Evolutionary conservation across 352 stramenopile species (phyloP).

Genomic region (Pilasporangium apinafurcum): DNA sequence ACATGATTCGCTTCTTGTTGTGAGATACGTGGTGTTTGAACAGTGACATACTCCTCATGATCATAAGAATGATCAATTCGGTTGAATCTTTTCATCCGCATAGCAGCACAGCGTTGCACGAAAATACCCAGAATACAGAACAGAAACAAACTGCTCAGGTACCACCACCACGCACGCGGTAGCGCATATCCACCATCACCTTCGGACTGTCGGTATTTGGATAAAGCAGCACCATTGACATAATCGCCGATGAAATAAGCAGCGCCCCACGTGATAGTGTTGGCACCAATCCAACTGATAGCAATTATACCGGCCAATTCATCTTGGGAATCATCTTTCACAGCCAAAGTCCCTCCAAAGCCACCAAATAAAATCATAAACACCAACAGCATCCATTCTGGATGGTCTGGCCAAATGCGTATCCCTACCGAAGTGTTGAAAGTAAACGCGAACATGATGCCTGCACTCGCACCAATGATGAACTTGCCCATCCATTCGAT

Average conservation of each 20-base stretch:
- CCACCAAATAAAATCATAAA: not conserved
- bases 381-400: not conserved
- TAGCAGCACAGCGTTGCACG: conserved; percentile 16
- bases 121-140: conserved; percentile 14
- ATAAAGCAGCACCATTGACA: conserved; percentile 11
- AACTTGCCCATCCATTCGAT: conserved; percentile 11
- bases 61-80: too few species aligned
- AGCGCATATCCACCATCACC: conserved; percentile 5
- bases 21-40: too few species aligned
- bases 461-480: conserved; percentile 22
- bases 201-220: not conserved
- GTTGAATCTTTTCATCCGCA: too few species aligned
- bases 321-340: conserved; percentile 2
- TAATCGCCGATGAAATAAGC: conserved; percentile 30
- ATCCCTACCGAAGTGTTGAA: conserved; percentile 25
- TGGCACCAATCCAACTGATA: conserved; percentile 22
- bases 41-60: too few species aligned
- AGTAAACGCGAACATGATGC: conserved; percentile 20
- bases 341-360: not conserved
- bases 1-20: too few species aligned
- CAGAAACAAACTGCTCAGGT: conserved; percentile 13
- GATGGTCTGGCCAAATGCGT: conserved; percentile 11
- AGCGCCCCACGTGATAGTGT: conserved; percentile 12
- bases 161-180: conserved; percentile 18
- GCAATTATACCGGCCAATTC: conserved; percentile 14